Percentiles rank a stretch among this genome's conserved stretches.
Evolutionary conservation across 805 yeast genomes (phyloP).

Genomic region (Scheffersomyces amazonensis): DNA sequence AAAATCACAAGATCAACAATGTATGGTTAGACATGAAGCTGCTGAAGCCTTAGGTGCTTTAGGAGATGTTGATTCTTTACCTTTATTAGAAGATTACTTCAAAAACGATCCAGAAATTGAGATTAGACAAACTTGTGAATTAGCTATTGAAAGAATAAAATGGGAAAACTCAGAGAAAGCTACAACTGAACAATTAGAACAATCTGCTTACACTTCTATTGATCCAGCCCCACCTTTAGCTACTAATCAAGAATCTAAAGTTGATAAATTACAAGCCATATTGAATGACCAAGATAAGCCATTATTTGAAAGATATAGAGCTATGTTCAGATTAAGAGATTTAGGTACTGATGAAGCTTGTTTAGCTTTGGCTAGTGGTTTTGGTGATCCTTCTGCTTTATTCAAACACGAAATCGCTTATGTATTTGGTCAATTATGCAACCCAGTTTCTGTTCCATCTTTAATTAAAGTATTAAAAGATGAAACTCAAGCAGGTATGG

Average conservation of each 20-base stretch:
- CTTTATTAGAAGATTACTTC: constrained; percentile 59
- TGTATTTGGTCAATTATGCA: constrained; percentile 95
- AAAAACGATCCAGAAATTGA: constrained; percentile 78
- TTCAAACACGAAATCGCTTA: constrained; percentile 98
- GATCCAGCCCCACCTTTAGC: constrained; percentile 99
- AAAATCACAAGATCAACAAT: constrained; percentile 63
- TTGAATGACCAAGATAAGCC: constrained; percentile 77
- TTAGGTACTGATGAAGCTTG: constrained; percentile 92
- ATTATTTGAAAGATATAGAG: constrained; percentile 92
- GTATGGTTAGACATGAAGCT: constrained; percentile 99
- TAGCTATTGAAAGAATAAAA: constrained; percentile 90
- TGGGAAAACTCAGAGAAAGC: constrained; percentile 80
- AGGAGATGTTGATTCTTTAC: constrained; percentile 74
- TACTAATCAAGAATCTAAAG: constrained; percentile 47
- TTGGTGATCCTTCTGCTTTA: constrained; percentile 85
- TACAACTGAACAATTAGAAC: constrained; percentile 66
- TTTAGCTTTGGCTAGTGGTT: constrained; percentile 86
- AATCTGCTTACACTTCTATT: constrained; percentile 77
- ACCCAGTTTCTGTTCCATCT: constrained; percentile 88
- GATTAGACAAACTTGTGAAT: constrained; percentile 95
- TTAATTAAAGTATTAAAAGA: constrained; percentile 78
- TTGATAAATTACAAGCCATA: constrained; percentile 62
- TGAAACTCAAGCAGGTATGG: constrained; percentile 91
- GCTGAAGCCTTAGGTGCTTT: constrained; percentile 98
- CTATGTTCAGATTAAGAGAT: constrained; percentile 97